A percentile compares a stretch with the other conserved stretches of the same genome.
phyloP scores from a whole-genome alignment of 345 rosid genomes.

The Pugionium cornutum region DNA sequence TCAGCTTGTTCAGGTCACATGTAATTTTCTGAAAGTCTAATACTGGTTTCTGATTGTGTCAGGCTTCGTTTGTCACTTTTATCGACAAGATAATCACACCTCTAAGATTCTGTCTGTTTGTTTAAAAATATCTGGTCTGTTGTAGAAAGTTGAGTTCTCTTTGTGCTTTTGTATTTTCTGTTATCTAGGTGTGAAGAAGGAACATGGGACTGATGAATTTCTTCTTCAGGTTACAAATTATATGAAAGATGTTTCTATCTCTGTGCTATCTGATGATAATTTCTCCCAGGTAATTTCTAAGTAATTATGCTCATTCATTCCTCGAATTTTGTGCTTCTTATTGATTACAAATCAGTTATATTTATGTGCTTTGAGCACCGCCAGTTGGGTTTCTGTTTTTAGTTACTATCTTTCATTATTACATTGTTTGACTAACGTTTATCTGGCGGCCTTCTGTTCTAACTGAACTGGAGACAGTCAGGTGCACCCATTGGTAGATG shows the following conservation, averaged over 20 bases:
- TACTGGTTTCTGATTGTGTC: background rate
- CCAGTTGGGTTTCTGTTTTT: background rate
- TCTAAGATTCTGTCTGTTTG: background rate
- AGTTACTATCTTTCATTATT: background rate
- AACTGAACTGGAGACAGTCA: too few species aligned
- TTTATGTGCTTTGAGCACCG: conserved; percentile 5
- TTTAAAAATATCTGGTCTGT: conserved; percentile 13
- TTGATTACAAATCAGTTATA: background rate
- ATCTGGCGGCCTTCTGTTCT: too few species aligned
- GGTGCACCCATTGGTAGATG: too few species aligned
- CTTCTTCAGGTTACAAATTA: conserved; percentile 67
- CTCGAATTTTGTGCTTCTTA: background rate
- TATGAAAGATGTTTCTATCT: conserved; percentile 55
- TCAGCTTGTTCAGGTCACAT: conserved; percentile 71
- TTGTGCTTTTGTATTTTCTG: conserved; percentile 32
- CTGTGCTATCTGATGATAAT: conserved; percentile 72
- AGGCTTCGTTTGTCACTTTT: background rate
- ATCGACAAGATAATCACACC: background rate
- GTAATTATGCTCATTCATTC: conserved; percentile 1
- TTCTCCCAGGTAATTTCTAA: conserved; percentile 63
- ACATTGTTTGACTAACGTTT: background rate
- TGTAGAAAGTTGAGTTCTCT: conserved; percentile 30
- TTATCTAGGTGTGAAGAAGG: conserved; percentile 59
- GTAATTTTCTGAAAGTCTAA: conserved; percentile 40
- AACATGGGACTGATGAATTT: conserved; percentile 46